Conservation (phyloP, 345 rosid genomes). For the Dipteronia dyeriana region DNA sequence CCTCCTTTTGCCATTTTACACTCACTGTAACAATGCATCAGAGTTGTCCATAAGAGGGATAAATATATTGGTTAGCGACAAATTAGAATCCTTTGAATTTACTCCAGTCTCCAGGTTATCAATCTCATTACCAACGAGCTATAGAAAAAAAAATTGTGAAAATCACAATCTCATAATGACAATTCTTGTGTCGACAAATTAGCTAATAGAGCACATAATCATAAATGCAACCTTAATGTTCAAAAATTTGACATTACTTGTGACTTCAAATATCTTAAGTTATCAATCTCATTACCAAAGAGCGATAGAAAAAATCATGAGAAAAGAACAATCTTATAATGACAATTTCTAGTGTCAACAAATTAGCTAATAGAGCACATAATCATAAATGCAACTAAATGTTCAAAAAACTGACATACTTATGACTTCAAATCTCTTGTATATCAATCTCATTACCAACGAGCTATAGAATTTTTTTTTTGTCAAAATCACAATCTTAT, state of each 20-base stretch:
- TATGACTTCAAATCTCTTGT: too few species aligned
- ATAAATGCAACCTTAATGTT: not conserved
- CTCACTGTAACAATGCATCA: conserved; percentile 52
- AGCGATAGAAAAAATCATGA: too few species aligned
- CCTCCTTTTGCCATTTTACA: conserved; percentile 95
- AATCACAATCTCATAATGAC: not conserved
- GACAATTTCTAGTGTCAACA: too few species aligned
- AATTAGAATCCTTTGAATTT: not conserved
- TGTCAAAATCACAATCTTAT: too few species aligned
- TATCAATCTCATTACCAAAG: too few species aligned
- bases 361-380: too few species aligned
- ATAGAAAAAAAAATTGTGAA: not conserved
- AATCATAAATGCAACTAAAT: too few species aligned
- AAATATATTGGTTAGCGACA: not conserved
- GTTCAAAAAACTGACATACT: too few species aligned
- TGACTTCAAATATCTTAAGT: not conserved
- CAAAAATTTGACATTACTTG: not conserved
- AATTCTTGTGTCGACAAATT: not conserved
- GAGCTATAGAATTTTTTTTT: too few species aligned
- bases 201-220: not conserved
- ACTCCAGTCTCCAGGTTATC: not conserved
- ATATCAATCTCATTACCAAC: too few species aligned
- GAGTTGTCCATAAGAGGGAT: not conserved
- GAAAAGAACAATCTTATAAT: too few species aligned
- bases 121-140: not conserved